Conservation (phyloP, 805 yeast genomes). For the Barnettozyma californica region DNA sequence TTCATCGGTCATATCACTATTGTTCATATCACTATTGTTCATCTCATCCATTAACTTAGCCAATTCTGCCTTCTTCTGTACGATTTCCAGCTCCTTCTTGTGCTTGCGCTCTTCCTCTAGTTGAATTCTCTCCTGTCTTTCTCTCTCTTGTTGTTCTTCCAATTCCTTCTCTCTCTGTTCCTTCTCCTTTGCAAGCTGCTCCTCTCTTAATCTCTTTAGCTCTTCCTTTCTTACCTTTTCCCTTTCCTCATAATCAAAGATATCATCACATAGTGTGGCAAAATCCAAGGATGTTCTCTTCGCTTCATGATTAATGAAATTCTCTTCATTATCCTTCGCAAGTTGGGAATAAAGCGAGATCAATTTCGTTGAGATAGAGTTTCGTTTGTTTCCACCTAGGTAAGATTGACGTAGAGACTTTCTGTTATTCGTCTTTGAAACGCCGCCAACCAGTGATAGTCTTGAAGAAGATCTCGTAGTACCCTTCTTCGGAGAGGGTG, state of each 20-base stretch:
- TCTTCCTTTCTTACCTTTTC: slow-evolving; percentile 47
- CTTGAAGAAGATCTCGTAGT: slow-evolving; percentile 9
- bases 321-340: slow-evolving; percentile 57
- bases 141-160: slow-evolving; percentile 13
- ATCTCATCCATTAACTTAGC: slow-evolving; percentile 14
- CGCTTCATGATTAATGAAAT: slow-evolving; percentile 64
- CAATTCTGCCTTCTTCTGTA: slow-evolving; percentile 18
- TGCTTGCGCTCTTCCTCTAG: slow-evolving; percentile 19
- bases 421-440: slow-evolving; percentile 16
- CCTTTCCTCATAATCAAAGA: slow-evolving; percentile 65
- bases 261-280: slow-evolving; percentile 71
- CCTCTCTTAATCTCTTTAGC: slow-evolving; percentile 23
- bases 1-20: slow-evolving; percentile 14
- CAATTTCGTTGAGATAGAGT: slow-evolving; percentile 66
- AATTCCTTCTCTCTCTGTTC: slow-evolving; percentile 20
- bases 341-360: slow-evolving; percentile 70
- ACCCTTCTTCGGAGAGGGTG: slow-evolving; percentile 4
- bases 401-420: slow-evolving; percentile 31
- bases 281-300: slow-evolving; percentile 74
- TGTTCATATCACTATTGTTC: slow-evolving; percentile 18
- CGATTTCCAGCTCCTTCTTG: slow-evolving; percentile 22
- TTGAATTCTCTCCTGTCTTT: slow-evolving; percentile 5
- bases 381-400: slow-evolving; percentile 45
- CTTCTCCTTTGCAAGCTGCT: slow-evolving; percentile 20
- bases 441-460: slow-evolving; percentile 6